Percentiles rank a stretch among this genome's conserved stretches.
These are phyloP conservation scores for Aspergillus ochraceoroseus DNA, from an alignment of 2,329 filamentous ascomycete species.

Conservation along the genomic window DNA sequence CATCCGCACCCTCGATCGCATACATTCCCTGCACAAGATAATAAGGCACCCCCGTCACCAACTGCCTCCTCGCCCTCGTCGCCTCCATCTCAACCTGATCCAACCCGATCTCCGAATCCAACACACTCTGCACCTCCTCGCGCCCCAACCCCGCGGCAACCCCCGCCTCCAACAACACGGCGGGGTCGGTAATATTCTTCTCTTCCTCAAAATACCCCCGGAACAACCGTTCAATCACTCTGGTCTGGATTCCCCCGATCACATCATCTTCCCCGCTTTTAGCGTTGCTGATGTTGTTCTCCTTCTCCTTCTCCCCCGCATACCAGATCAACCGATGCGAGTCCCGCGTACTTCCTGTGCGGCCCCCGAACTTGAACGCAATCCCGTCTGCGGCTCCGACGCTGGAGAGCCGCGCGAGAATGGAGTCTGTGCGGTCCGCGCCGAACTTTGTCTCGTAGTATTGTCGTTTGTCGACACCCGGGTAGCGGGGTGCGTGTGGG, in stretches of 20 bases:
- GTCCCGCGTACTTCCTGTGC: slow-evolving; percentile 70
- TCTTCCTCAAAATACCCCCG: slow-evolving; percentile 61
- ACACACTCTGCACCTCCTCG: slow-evolving; percentile 51
- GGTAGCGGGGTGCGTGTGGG: slow-evolving; percentile 53
- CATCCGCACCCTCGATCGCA: slow-evolving; percentile 67
- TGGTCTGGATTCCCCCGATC: slow-evolving; percentile 52
- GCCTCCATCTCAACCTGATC: slow-evolving; percentile 56
- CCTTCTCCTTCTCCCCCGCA: slow-evolving; percentile 50
- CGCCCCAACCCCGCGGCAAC: slow-evolving; percentile 52
- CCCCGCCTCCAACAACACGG: slow-evolving; percentile 51
- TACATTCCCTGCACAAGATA: slow-evolving; percentile 67
- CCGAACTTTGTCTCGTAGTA: slow-evolving; percentile 62
- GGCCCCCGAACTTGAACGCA: slow-evolving; percentile 65
- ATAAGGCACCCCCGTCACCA: slow-evolving; percentile 66
- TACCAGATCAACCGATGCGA: slow-evolving; percentile 73
- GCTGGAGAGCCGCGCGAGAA: slow-evolving; percentile 54
- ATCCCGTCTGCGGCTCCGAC: slow-evolving; percentile 65
- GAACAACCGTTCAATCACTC: slow-evolving; percentile 61
- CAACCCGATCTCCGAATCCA: slow-evolving; percentile 53
- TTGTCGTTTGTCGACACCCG: slow-evolving; percentile 50
- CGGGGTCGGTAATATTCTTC: slow-evolving; percentile 57
- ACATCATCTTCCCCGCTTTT: slow-evolving; percentile 22
- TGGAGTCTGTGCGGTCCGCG: slow-evolving; percentile 54
- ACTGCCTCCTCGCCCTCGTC: slow-evolving; percentile 48
- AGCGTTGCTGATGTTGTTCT: neutral